Conservation (phyloP, 352 stramenopile species). For the Pythium dissotocum region DNA sequence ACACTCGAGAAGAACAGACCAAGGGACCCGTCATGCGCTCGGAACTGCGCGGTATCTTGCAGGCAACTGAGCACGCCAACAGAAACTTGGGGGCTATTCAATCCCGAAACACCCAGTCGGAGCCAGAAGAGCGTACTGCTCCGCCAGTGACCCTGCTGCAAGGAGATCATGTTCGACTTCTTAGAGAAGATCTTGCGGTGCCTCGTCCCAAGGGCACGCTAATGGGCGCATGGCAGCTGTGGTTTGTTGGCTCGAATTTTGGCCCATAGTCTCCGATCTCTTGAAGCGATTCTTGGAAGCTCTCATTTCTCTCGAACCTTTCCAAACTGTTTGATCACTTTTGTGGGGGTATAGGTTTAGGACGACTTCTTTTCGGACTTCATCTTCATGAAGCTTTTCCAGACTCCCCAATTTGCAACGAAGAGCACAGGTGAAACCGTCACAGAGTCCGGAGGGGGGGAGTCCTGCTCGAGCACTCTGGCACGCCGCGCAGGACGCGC, state of each 20-base stretch:
- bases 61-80: no score
- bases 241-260: constrained; percentile 7
- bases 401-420: not conserved
- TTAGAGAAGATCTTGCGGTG: not conserved
- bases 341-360: no score
- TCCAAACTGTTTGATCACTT: no score
- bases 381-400: no score
- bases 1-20: no score
- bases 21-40: no score
- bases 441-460: not conserved
- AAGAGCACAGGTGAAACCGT: not conserved
- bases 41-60: no score
- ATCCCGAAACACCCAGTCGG: not conserved
- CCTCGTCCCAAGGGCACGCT: not conserved
- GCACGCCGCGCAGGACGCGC: not conserved
- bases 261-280: no score
- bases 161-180: not conserved
- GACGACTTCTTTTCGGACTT: no score
- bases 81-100: no score
- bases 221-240: not conserved
- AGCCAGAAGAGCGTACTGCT: not conserved
- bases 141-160: not conserved
- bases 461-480: not conserved
- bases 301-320: no score
- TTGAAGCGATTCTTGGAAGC: no score